A percentile compares a stretch with the other conserved stretches of the same genome.
Evolutionary conservation across 305 asterid species (phyloP).

Genomic region (Fraxinus nigra): DNA sequence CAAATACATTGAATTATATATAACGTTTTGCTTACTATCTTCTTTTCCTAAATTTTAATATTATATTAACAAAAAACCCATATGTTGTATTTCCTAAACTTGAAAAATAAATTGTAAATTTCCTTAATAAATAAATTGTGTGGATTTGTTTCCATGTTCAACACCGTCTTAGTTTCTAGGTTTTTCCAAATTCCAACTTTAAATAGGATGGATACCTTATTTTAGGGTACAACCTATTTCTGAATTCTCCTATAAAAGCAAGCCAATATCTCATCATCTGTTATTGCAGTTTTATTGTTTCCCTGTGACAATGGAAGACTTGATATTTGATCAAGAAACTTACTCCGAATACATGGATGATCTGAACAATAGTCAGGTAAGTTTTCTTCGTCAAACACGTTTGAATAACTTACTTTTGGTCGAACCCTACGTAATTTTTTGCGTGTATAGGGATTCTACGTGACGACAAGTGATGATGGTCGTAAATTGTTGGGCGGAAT

Average conservation of each 20-base stretch:
- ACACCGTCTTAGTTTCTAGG: background rate
- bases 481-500: constrained; percentile 24
- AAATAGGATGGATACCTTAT: background rate
- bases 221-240: background rate
- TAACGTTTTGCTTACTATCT: background rate
- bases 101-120: background rate
- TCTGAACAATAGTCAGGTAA: constrained; percentile 37
- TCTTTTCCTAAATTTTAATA: background rate
- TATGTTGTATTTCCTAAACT: background rate
- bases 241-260: background rate
- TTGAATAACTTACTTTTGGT: background rate
- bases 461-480: constrained; percentile 26
- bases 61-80: background rate
- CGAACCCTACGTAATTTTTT: background rate
- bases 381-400: background rate
- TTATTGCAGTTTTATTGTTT: background rate
- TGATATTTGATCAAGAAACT: background rate
- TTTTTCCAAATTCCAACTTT: background rate
- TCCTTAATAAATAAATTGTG: background rate
- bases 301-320: constrained; percentile 12
- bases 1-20: too few relatives aligned
- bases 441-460: constrained; percentile 38
- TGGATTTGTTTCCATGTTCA: background rate
- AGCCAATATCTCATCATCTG: background rate
- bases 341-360: constrained; percentile 34